phyloP scores from a whole-genome alignment of 2,329 filamentous ascomycete genomes.

The Fusarium sp. region DNA sequence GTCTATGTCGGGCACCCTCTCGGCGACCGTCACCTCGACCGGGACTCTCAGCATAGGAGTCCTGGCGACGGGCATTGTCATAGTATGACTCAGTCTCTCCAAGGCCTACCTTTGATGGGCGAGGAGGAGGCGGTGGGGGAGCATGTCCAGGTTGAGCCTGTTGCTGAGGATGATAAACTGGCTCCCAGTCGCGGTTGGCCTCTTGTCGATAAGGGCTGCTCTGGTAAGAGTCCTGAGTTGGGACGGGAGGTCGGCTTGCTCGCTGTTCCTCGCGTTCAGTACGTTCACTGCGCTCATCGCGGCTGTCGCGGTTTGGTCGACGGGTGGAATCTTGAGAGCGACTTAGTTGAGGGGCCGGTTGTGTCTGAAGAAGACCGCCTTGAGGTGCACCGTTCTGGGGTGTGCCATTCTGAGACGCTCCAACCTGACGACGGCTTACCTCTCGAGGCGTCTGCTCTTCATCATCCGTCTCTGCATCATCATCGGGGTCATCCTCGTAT shows the following conservation, averaged over 20 bases:
- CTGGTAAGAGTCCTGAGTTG: slow-evolving; percentile 39
- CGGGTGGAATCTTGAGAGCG: slow-evolving; percentile 40
- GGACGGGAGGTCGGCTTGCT: slow-evolving; percentile 32
- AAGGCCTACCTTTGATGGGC: slow-evolving; percentile 54
- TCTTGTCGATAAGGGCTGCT: slow-evolving; percentile 42
- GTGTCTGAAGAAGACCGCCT: slow-evolving; percentile 33
- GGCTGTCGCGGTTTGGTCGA: slow-evolving; percentile 41
- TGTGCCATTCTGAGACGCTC: slow-evolving; percentile 29
- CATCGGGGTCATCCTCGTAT: slow-evolving; percentile 54
- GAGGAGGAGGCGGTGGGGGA: slow-evolving; percentile 54
- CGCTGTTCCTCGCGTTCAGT: slow-evolving; percentile 40
- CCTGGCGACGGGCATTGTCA: slow-evolving; percentile 42
- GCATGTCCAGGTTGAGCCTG: slow-evolving; percentile 39
- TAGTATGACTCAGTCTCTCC: slow-evolving; percentile 53
- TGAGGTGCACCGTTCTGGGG: slow-evolving; percentile 30
- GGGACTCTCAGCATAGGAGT: slow-evolving; percentile 43
- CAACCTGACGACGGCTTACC: slow-evolving; percentile 35
- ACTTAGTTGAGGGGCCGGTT: slow-evolving; percentile 20
- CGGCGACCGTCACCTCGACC: slow-evolving; percentile 39
- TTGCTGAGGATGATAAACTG: slow-evolving; percentile 43
- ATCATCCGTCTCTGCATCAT: slow-evolving; percentile 50
- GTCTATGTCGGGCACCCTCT: slow-evolving; percentile 51
- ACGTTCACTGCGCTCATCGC: slow-evolving; percentile 40
- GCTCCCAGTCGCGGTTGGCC: slow-evolving; percentile 48
- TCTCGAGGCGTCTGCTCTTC: slow-evolving; percentile 42